Base-by-base conservation (phyloP, 2,329 filamentous ascomycete species). In the Sporothrix phasma region DNA sequence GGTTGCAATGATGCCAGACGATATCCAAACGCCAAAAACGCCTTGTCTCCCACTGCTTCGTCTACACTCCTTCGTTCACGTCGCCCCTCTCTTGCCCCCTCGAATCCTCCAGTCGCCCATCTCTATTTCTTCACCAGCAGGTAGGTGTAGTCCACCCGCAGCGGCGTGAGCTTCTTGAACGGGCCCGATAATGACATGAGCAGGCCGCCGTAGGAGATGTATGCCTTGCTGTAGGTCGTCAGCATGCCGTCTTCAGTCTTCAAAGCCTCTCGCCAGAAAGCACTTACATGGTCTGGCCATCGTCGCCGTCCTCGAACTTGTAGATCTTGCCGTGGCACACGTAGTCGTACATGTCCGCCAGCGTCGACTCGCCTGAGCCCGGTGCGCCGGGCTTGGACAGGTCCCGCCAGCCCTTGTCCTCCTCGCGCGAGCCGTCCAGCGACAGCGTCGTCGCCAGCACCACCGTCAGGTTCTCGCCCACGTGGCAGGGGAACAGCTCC, bases 121-220 rank as follows among this genome's bases (percentile, higher is more conserved):
- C 95, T 96, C 85, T 77, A 93, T 86, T 95, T 96, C 85, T 97
- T 99, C 70, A 96, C 80, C 66, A 97, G 82, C 66, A 99, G 83
- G 74, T 99, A 99, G 68, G 95, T 86, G 73, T 96, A 88, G 75
- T 99, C 94, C 72, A 97, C 93, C 71, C 92, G 86, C 72, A 99
- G 78, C 31, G 92, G 89, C 39, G 89, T 95, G 67, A 99, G 84
- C 80, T 96, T 97, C 81, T 94, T 95, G 76, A 96, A 94, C 2
- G 94, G 94, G 5, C 95, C 94, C 72, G 96, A 89, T 64, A 99
- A 82, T 71, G 88, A 91, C 78, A 97, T 87, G 71, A 99, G 78
- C 68, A 99, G 79, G 7, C 94, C 94, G 56, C 94, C 94, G 72
- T 97, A 99, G 1, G 92, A 96, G 70, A 95, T 83, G 76, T 93